phyloP scores from a whole-genome alignment of 2,329 filamentous ascomycete genomes.

The Verticillium dahliae region DNA sequence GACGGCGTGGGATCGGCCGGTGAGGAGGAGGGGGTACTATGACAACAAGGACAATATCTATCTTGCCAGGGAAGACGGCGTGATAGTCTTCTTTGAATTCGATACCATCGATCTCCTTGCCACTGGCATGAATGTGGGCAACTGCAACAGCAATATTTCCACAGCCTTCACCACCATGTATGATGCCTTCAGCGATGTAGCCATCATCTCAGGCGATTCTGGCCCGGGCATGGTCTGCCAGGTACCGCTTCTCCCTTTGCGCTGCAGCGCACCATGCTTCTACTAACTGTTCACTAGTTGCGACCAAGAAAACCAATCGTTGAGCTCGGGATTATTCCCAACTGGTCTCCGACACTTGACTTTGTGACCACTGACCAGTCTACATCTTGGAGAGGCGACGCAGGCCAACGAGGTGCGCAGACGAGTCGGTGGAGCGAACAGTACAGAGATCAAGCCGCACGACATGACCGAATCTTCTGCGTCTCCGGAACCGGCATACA shows the following conservation, averaged over 20 bases:
- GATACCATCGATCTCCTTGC: slow-evolving; percentile 49
- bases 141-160: slow-evolving; percentile 68
- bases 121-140: slow-evolving; percentile 52
- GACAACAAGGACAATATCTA: slow-evolving; percentile 72
- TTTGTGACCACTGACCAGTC: slow-evolving; percentile 39
- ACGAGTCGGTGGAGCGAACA: slow-evolving; percentile 5
- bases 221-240: slow-evolving; percentile 73
- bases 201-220: slow-evolving; percentile 72
- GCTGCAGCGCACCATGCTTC: neutral
- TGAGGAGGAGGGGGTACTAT: slow-evolving; percentile 57
- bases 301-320: slow-evolving; percentile 15
- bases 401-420: slow-evolving; percentile 15
- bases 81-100: slow-evolving; percentile 67
- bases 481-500: slow-evolving; percentile 57
- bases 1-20: slow-evolving; percentile 78
- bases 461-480: slow-evolving; percentile 52
- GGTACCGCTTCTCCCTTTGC: slow-evolving; percentile 30
- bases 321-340: slow-evolving; percentile 45
- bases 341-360: slow-evolving; percentile 56
- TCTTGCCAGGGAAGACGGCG: slow-evolving; percentile 80
- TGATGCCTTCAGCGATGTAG: slow-evolving; percentile 63
- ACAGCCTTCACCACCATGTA: slow-evolving; percentile 75
- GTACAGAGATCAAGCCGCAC: neutral
- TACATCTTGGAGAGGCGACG: slow-evolving; percentile 21
- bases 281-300: slow-evolving; percentile 4